Conservation (phyloP, 345 rosid genomes). For the Dipteronia sinensis region DNA sequence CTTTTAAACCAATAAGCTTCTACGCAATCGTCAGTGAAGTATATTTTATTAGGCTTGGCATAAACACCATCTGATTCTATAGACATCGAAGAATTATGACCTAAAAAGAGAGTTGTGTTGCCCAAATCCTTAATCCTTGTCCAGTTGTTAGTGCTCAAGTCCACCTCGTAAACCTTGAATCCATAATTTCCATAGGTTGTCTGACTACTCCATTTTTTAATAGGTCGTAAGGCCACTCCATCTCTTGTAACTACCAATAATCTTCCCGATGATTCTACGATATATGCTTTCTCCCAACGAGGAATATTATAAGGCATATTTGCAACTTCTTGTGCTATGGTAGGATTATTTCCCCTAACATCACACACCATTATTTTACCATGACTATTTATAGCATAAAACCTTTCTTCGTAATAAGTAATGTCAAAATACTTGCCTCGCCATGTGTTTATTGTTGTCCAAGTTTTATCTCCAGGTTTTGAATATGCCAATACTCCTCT, state of each 20-base stretch:
- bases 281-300: too few species aligned
- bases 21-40: background rate
- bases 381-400: background rate
- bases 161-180: background rate
- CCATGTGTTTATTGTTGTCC: background rate
- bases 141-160: background rate
- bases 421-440: background rate
- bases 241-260: background rate
- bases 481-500: background rate
- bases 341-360: background rate
- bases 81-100: background rate
- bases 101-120: background rate
- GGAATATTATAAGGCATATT: too few species aligned
- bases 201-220: too few species aligned
- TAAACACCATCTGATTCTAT: background rate
- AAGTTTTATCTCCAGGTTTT: background rate
- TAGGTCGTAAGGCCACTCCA: too few species aligned
- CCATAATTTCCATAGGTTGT: background rate
- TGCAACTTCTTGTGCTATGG: background rate
- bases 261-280: background rate
- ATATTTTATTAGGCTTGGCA: background rate
- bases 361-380: background rate
- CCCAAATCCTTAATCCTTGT: background rate
- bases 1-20: background rate
- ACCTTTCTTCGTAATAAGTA: background rate